Percentiles rank a stretch among this genome's conserved stretches.
Evolutionary conservation across 352 stramenopile species (phyloP).

Genomic region (Pythium graminicola): DNA sequence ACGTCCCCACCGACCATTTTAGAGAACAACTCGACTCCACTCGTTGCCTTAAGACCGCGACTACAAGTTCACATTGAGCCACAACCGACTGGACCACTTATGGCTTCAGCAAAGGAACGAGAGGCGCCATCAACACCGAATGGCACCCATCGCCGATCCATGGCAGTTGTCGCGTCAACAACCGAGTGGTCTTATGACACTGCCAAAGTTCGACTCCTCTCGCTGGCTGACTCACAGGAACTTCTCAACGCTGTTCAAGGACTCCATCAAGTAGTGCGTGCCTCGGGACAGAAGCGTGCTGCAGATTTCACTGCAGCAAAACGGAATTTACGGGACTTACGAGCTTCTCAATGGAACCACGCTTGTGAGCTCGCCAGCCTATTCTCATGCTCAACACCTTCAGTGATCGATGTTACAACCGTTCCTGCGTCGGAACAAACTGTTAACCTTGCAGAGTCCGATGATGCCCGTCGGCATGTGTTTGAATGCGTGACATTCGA

Average conservation of each 20-base stretch:
- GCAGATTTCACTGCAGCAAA: slow-evolving; percentile 30
- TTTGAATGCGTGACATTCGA: slow-evolving; percentile 57
- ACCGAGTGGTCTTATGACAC: slow-evolving; percentile 33
- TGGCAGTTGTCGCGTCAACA: slow-evolving; percentile 7
- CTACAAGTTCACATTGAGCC: slow-evolving; percentile 26
- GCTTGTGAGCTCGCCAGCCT: slow-evolving; percentile 40
- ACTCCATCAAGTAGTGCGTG: slow-evolving; percentile 30
- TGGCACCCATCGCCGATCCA: slow-evolving; percentile 15
- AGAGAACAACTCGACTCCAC: slow-evolving; percentile 1
- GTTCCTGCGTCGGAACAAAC: not conserved
- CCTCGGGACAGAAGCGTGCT: slow-evolving; percentile 24
- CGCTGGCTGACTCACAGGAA: slow-evolving; percentile 20
- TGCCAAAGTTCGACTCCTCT: slow-evolving; percentile 32
- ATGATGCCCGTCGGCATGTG: slow-evolving; percentile 41
- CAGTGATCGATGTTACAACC: not conserved
- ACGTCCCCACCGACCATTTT: not conserved
- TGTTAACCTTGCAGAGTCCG: not conserved
- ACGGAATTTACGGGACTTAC: slow-evolving; percentile 30
- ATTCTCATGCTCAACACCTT: slow-evolving; percentile 12
- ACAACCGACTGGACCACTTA: slow-evolving; percentile 10
- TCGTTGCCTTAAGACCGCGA: slow-evolving; percentile 13
- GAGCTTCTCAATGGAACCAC: slow-evolving; percentile 45
- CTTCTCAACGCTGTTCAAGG: slow-evolving; percentile 33
- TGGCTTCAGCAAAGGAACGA: slow-evolving; percentile 17
- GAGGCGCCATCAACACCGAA: slow-evolving; percentile 8